phyloP scores from a whole-genome alignment of 2,329 filamentous ascomycete species.

The Endothia cerciana region DNA sequence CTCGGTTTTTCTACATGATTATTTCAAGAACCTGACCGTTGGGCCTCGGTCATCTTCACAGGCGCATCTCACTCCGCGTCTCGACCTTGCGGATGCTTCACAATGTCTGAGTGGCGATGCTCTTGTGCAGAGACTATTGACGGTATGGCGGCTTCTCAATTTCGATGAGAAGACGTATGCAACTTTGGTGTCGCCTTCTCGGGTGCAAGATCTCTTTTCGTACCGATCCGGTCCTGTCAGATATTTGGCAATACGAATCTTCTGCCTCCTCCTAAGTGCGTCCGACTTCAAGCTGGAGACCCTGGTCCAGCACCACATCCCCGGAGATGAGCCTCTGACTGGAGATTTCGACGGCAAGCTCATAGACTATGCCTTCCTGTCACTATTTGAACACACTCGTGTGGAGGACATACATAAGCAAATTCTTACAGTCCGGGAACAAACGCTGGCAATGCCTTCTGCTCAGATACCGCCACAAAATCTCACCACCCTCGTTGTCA shows the following conservation, averaged over 20 bases:
- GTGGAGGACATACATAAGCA: slow-evolving; percentile 50
- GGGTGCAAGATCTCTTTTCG: slow-evolving; percentile 70
- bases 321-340: slow-evolving; percentile 60
- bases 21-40: slow-evolving; percentile 37
- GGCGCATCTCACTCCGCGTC: slow-evolving; percentile 7
- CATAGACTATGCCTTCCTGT: slow-evolving; percentile 79
- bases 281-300: slow-evolving; percentile 78
- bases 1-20: slow-evolving; percentile 67
- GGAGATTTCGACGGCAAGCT: slow-evolving; percentile 75
- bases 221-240: slow-evolving; percentile 64
- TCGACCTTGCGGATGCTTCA: slow-evolving; percentile 16
- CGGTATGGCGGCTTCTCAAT: slow-evolving; percentile 78
- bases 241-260: slow-evolving; percentile 81
- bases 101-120: slow-evolving; percentile 19
- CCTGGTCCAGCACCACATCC: slow-evolving; percentile 70
- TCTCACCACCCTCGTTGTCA: slow-evolving; percentile 64
- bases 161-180: slow-evolving; percentile 74
- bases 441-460: background rate
- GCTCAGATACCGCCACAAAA: slow-evolving; percentile 37
- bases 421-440: slow-evolving; percentile 20
- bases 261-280: slow-evolving; percentile 77
- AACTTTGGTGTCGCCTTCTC: slow-evolving; percentile 64
- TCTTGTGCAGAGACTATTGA: slow-evolving; percentile 57
- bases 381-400: slow-evolving; percentile 60
- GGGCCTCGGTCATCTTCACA: slow-evolving; percentile 7